These are phyloP conservation scores for Ligustrum vulgare DNA, from an alignment of 257 asterid species.

Conservation along the genomic window DNA sequence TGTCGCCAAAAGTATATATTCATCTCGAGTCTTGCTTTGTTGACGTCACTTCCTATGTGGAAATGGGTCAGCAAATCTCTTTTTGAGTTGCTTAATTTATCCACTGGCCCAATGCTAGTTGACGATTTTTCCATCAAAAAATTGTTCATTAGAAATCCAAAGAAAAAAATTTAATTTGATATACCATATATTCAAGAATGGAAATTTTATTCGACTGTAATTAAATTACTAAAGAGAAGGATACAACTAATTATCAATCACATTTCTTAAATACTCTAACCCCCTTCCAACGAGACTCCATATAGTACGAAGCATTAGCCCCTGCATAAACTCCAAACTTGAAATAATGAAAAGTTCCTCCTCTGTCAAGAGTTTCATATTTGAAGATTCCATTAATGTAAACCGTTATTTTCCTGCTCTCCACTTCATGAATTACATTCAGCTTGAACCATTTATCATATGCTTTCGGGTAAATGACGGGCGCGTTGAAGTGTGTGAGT, in stretches of 20 bases:
- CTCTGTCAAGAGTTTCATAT: slow-evolving; percentile 19
- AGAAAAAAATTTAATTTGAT: no score
- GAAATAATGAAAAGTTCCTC: slow-evolving; percentile 31
- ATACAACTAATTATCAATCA: background rate
- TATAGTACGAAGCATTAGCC: slow-evolving; percentile 26
- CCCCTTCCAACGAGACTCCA: slow-evolving; percentile 43
- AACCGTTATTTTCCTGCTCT: slow-evolving; percentile 18
- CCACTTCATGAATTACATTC: slow-evolving; percentile 41
- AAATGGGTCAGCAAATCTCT: no score
- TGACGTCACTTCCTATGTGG: no score
- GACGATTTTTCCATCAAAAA: no score
- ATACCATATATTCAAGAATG: no score
- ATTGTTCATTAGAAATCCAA: no score
- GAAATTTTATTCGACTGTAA: no score
- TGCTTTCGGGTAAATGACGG: slow-evolving; percentile 18
- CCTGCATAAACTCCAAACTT: slow-evolving; percentile 46
- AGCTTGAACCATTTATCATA: slow-evolving; percentile 33
- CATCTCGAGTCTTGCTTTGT: no score
- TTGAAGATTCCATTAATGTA: slow-evolving; percentile 27
- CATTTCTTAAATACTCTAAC: slow-evolving; percentile 32
- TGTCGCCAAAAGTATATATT: no score
- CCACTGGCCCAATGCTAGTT: no score
- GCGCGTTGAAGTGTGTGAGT: slow-evolving; percentile 23
- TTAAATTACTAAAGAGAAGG: background rate
- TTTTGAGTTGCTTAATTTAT: no score